Evolutionary conservation across 306 rosid genomes (phyloP), one percentile per base, ranked within the genome.

Genomic region (Glycine latifolia): DNA sequence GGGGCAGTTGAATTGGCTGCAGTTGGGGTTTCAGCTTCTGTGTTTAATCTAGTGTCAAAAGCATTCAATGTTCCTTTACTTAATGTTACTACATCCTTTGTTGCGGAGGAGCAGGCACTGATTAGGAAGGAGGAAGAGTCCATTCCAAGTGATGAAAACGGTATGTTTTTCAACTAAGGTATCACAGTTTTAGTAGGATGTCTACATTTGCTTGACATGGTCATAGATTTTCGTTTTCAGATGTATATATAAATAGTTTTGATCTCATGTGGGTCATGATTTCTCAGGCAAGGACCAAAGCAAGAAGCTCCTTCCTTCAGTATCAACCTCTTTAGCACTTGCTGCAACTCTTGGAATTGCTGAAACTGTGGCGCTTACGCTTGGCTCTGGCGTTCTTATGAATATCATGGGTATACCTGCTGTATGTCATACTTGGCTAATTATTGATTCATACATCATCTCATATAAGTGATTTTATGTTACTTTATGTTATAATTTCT

Each of bases 1-100:
- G 98, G 99, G 11, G 89, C 98, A 6, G 91, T 81, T 81, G 99
- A 95, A 81, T 81, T 95, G 87, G 99, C 99, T 0, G 98, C 98
- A 46, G 93, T 93, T 83, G 99, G 99, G 73, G 94, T 93, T 79
- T 92, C 99, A 3, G 89, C 87, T 77, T 88, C 98, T 37, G 94
- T 90, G 49, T 95, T 93, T 87, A 95, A 93, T 87, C 79, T 95
- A 47, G 97, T 89, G 43, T 91, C 98, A 7, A 95, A 93, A 86
- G 84, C 92, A 71, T 93, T 95, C 80, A 95, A 95, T 86, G 83
- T 87, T 87, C 89, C 89, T 76, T 77, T 87, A 72, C 99, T 95
- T 68, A 95, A 95, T 80, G 89, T 95, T 73, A 95, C 99, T 31
- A 95, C 98, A 37, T 95, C 99, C 41, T 95, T 89, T 75, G 98